Evolutionary conservation across 768 basidiomycete genomes (phyloP).

Genomic region (Trametes villosa): DNA sequence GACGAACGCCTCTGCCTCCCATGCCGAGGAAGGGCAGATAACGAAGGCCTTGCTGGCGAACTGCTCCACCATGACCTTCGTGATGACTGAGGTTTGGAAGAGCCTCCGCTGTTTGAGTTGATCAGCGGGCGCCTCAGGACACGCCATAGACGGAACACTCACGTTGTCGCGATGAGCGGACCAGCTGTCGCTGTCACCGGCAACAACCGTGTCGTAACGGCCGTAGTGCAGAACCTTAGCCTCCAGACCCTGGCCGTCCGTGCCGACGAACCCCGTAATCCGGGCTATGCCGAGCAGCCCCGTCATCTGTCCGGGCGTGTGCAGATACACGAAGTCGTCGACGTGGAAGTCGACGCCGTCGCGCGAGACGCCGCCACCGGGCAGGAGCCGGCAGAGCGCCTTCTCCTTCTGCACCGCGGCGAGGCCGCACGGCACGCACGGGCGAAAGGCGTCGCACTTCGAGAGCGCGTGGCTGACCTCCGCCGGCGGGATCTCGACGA

Average conservation of each 20-base stretch:
- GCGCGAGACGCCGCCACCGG: constrained; percentile 43
- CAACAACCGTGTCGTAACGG: constrained; percentile 48
- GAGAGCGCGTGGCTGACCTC: constrained; percentile 37
- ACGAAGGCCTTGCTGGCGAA: constrained; percentile 64
- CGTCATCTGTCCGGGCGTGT: constrained; percentile 30
- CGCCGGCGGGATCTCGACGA: constrained; percentile 48
- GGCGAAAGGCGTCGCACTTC: constrained; percentile 36
- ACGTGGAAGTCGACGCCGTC: constrained; percentile 56
- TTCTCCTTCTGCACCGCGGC: constrained; percentile 33
- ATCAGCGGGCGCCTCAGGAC: background rate
- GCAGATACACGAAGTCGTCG: constrained; percentile 65
- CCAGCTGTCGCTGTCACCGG: background rate
- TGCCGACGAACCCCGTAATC: constrained; percentile 46
- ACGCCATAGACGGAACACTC: background rate
- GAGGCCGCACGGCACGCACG: constrained; percentile 57
- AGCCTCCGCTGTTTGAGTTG: constrained; percentile 39
- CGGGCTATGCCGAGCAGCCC: constrained; percentile 58
- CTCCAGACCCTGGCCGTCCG: constrained; percentile 30
- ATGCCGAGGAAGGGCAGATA: constrained; percentile 37
- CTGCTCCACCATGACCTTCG: constrained; percentile 35
- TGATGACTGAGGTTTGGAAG: constrained; percentile 40
- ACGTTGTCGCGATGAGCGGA: constrained; percentile 15
- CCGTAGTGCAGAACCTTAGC: constrained; percentile 48
- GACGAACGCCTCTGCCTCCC: constrained; percentile 49
- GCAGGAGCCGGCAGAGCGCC: constrained; percentile 33